These are phyloP conservation scores for Aspergillus glaucus DNA, from an alignment of 2,329 filamentous ascomycete species.

Conservation along the genomic window DNA sequence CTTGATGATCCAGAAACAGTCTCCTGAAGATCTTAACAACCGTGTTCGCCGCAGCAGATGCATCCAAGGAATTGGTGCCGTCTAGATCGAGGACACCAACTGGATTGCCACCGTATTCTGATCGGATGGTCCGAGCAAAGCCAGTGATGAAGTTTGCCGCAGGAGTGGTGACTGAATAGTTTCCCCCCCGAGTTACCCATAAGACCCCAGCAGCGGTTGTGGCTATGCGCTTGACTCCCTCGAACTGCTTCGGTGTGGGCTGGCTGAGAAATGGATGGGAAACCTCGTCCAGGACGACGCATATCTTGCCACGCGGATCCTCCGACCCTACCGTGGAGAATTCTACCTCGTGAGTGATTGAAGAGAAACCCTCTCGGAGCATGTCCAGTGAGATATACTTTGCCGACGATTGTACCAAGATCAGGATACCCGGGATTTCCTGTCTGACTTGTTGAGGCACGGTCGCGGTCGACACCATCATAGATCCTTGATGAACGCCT, in stretches of 20 bases:
- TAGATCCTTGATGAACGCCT: neutral
- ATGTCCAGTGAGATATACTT: neutral
- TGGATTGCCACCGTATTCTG: neutral
- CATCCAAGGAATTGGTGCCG: neutral
- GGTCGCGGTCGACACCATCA: constrained; percentile 5
- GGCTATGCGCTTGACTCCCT: neutral
- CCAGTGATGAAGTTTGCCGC: neutral
- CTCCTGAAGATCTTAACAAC: neutral
- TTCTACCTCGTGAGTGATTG: neutral
- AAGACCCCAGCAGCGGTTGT: neutral
- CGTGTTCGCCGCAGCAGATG: no score
- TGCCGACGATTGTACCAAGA: neutral
- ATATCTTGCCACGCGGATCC: neutral
- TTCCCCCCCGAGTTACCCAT: neutral
- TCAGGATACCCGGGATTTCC: neutral
- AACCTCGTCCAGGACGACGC: neutral
- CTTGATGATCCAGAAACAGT: neutral
- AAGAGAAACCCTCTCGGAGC: neutral
- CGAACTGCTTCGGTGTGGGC: neutral
- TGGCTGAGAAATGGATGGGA: neutral
- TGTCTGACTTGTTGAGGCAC: neutral
- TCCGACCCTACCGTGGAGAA: neutral
- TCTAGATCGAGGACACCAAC: neutral
- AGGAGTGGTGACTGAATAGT: neutral
- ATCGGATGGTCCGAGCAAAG: neutral